Conservation (phyloP, 2,329 filamentous ascomycete species). For the Diaporthe humulicola region DNA sequence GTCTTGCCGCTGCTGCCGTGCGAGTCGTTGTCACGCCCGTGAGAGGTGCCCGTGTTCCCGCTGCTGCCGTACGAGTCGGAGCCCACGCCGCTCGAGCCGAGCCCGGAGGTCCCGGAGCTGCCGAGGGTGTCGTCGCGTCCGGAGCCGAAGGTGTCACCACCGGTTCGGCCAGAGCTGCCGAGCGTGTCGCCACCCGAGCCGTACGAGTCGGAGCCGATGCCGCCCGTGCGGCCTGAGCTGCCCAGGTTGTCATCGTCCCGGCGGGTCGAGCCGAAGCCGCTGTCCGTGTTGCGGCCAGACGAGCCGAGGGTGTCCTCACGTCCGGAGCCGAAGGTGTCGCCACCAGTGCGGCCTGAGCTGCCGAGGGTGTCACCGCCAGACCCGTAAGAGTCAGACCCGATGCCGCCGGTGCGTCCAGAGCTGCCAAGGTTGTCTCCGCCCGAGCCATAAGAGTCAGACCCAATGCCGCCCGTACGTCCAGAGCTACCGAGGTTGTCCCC, state of each 20-base stretch:
- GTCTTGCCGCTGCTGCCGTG: slow-evolving; percentile 40
- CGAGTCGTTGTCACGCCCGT: slow-evolving; percentile 39
- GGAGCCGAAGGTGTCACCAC: slow-evolving; percentile 12
- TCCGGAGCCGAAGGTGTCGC: slow-evolving; percentile 11
- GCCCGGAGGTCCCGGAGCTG: slow-evolving; percentile 25
- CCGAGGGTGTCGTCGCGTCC: slow-evolving; percentile 32
- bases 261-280: slow-evolving; percentile 22
- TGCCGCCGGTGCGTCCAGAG: background rate
- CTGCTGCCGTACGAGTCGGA: slow-evolving; percentile 36
- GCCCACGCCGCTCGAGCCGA: slow-evolving; percentile 19
- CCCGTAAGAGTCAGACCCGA: slow-evolving; percentile 24
- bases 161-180: slow-evolving; percentile 35
- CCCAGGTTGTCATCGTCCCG: slow-evolving; percentile 41
- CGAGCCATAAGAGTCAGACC: background rate
- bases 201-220: slow-evolving; percentile 25
- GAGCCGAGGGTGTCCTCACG: slow-evolving; percentile 39
- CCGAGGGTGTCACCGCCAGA: slow-evolving; percentile 36
- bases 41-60: slow-evolving; percentile 35
- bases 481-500: slow-evolving; percentile 29
- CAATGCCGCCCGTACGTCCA: background rate
- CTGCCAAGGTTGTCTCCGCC: slow-evolving; percentile 40
- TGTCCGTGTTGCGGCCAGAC: slow-evolving; percentile 33
- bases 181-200: slow-evolving; percentile 34
- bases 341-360: slow-evolving; percentile 34
- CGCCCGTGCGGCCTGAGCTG: slow-evolving; percentile 2